phyloP scores from a whole-genome alignment of 163 green algal species.

The Trebouxia gelatinosa region DNA sequence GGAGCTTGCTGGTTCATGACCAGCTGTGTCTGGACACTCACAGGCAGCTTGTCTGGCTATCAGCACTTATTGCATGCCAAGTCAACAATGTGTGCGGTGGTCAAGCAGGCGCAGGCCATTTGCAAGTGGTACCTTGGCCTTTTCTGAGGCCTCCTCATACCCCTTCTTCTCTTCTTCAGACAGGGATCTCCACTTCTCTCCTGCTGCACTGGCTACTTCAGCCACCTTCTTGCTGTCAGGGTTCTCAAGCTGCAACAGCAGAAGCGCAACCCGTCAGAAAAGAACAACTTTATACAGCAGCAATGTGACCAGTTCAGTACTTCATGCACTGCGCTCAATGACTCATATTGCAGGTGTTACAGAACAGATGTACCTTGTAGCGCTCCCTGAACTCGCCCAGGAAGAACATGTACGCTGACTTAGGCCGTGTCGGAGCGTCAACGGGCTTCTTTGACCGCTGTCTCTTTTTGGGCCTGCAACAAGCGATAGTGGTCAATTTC shows the following conservation, averaged over 20 bases:
- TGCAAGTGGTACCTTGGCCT: conserved; percentile 15
- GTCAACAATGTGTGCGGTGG: too few relatives aligned
- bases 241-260: conserved; percentile 30
- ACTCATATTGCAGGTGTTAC: too few relatives aligned
- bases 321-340: too few relatives aligned
- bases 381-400: conserved; percentile 43
- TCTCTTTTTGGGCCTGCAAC: conserved; percentile 27
- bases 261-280: neutral
- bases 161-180: conserved; percentile 52
- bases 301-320: too few relatives aligned
- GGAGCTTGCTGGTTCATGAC: too few relatives aligned
- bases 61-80: too few relatives aligned
- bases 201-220: conserved; percentile 48
- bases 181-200: conserved; percentile 47
- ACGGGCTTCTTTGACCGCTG: conserved; percentile 27
- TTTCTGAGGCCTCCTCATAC: conserved; percentile 22
- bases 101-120: too few relatives aligned
- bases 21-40: too few relatives aligned
- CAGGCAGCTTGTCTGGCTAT: too few relatives aligned
- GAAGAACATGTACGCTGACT: conserved; percentile 50
- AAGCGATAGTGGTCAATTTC: too few relatives aligned
- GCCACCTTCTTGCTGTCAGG: conserved; percentile 41
- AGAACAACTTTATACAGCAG: too few relatives aligned
- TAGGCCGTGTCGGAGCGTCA: conserved; percentile 30
- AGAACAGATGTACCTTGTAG: conserved; percentile 34